These are phyloP conservation scores for Asterophora lycoperdoides DNA, from an alignment of 768 basidiomycete species.

Conservation along the genomic window DNA sequence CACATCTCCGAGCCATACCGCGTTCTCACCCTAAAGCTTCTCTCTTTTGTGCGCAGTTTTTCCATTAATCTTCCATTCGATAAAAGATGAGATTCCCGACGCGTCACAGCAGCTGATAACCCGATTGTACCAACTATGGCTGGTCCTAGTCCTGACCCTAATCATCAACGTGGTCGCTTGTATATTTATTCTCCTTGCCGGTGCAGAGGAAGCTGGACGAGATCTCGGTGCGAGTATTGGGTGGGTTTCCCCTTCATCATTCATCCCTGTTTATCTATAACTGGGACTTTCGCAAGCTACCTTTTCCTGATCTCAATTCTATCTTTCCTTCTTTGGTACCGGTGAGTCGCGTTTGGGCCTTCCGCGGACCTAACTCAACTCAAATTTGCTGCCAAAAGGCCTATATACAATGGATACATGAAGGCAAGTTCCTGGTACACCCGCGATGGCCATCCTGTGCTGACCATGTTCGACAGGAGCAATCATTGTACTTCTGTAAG, in stretches of 20 bases:
- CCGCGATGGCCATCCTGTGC: slow-evolving; percentile 11
- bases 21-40: slow-evolving; percentile 16
- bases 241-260: slow-evolving; percentile 39
- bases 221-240: slow-evolving; percentile 82
- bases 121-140: slow-evolving; percentile 91
- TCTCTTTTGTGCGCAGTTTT: slow-evolving; percentile 56
- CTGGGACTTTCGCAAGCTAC: slow-evolving; percentile 48
- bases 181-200: slow-evolving; percentile 78
- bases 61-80: slow-evolving; percentile 93
- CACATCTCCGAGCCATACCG: slow-evolving; percentile 8
- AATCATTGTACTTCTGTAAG: slow-evolving; percentile 91
- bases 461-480: slow-evolving; percentile 55
- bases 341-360: slow-evolving; percentile 44
- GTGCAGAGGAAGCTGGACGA: slow-evolving; percentile 68
- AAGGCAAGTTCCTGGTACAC: slow-evolving; percentile 53
- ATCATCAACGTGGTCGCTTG: slow-evolving; percentile 89
- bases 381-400: slow-evolving; percentile 42
- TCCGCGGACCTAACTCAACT: slow-evolving; percentile 6
- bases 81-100: slow-evolving; percentile 85
- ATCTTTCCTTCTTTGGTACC: slow-evolving; percentile 94
- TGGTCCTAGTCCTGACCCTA: slow-evolving; percentile 77
- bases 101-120: slow-evolving; percentile 74
- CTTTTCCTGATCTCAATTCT: slow-evolving; percentile 68
- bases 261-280: slow-evolving; percentile 17
- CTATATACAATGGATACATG: slow-evolving; percentile 97